Conservation (phyloP, 1,284 basidiomycete species). For the Heterobasidion parviporum region DNA sequence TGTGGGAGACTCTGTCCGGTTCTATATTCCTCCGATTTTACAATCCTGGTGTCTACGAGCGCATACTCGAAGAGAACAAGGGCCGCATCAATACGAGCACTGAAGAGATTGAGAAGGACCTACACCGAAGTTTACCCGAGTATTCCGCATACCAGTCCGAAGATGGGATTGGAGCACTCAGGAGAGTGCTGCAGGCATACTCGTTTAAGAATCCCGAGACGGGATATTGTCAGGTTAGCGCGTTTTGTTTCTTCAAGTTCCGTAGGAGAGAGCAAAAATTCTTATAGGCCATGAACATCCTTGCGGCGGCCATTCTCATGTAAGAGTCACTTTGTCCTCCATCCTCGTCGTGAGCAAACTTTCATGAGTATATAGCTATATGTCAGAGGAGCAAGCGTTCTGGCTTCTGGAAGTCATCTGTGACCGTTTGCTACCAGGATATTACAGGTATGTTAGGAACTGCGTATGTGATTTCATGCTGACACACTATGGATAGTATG, state of each 20-base stretch:
- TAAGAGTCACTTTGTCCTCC: constrained; percentile 25
- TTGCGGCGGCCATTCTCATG: constrained; percentile 88
- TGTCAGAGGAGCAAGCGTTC: constrained; percentile 99
- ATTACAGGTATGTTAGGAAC: constrained; percentile 72
- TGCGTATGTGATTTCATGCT: constrained; percentile 1
- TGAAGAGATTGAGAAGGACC: constrained; percentile 98
- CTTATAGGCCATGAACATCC: constrained; percentile 86
- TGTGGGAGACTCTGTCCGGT: constrained; percentile 97
- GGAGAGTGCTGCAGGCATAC: constrained; percentile 93
- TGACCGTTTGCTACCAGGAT: constrained; percentile 91
- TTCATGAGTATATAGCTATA: constrained; percentile 54
- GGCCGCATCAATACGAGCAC: constrained; percentile 84
- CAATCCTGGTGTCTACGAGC: constrained; percentile 82
- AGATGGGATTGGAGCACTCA: constrained; percentile 76
- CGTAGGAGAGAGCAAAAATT: constrained; percentile 13
- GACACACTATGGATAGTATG: constrained; percentile 42
- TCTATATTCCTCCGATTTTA: constrained; percentile 88
- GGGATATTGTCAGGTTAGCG: constrained; percentile 71
- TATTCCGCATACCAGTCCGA: constrained; percentile 91
- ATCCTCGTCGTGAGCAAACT: constrained; percentile 12
- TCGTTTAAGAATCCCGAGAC: constrained; percentile 95
- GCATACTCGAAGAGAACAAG: constrained; percentile 71
- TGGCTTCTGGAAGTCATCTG: constrained; percentile 96
- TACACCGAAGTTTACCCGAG: constrained; percentile 91
- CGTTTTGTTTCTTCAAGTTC: not conserved